phyloP scores from a whole-genome alignment of 495 filamentous ascomycete species.

The Penicillium antarcticum region DNA sequence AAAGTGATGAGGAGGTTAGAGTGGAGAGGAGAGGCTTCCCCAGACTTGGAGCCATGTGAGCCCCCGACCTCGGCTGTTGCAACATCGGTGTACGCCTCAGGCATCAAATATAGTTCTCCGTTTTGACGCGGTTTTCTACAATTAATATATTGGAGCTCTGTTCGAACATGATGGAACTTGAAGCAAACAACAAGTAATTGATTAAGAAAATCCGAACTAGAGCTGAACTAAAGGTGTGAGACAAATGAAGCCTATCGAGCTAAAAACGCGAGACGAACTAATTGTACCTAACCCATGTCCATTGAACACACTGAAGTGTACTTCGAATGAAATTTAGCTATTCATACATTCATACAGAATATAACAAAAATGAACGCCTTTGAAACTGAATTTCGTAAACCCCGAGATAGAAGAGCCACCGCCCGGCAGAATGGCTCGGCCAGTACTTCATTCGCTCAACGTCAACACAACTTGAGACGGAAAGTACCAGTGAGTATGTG shows the following conservation, averaged over 20 bases:
- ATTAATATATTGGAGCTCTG: no score
- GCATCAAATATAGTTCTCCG: neutral
- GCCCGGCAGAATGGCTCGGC: conserved; percentile 25
- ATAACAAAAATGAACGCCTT: neutral
- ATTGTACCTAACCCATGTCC: neutral
- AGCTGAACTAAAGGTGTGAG: no score
- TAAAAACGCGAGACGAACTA: neutral
- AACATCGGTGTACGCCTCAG: neutral
- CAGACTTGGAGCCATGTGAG: conserved; percentile 27
- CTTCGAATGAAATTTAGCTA: no score
- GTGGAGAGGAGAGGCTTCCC: conserved; percentile 16
- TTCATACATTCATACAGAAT: neutral
- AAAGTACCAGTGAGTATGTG: conserved; percentile 23
- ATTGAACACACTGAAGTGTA: no score
- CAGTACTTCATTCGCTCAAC: conserved; percentile 23
- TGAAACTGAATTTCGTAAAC: neutral
- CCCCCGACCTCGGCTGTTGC: conserved; percentile 33
- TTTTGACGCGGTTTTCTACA: neutral
- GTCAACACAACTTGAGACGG: conserved; percentile 15
- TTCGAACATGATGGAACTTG: no score
- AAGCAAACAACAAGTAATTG: no score
- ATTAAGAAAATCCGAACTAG: no score
- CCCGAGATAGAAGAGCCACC: conserved; percentile 2
- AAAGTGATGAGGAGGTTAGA: neutral
- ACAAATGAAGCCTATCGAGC: no score